Conservation (phyloP, 1,139 yeast species). For the Waltiozyma sp. region DNA sequence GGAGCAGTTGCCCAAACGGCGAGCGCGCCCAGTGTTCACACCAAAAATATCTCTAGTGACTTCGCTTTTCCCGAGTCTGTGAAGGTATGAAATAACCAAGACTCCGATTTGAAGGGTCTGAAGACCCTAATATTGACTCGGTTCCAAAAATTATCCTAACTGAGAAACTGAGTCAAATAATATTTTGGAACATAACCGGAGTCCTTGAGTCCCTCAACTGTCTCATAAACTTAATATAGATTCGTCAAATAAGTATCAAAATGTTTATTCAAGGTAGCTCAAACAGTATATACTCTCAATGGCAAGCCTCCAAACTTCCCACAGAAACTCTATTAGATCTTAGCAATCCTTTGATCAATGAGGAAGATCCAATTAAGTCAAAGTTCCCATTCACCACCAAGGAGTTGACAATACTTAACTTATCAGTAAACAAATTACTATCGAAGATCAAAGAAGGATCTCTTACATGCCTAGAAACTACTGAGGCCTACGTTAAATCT, state of each 20-base stretch:
- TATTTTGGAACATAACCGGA: too few relatives aligned
- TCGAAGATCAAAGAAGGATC: constrained; percentile 6
- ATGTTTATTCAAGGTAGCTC: neutral
- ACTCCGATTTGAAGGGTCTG: too few relatives aligned
- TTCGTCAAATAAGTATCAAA: neutral
- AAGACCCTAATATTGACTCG: neutral
- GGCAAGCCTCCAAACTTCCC: neutral
- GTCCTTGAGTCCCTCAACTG: too few relatives aligned
- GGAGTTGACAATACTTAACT: neutral
- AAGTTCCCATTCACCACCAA: neutral
- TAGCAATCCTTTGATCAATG: neutral
- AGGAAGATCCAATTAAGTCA: neutral
- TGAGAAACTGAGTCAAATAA: too few relatives aligned
- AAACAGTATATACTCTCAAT: neutral
- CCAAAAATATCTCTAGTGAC: too few relatives aligned
- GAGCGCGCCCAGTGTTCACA: too few relatives aligned
- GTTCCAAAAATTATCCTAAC: too few relatives aligned
- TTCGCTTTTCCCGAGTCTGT: too few relatives aligned
- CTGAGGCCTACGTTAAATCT: constrained; percentile 41
- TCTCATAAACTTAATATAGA: too few relatives aligned
- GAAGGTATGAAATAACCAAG: too few relatives aligned
- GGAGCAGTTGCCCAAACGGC: too few relatives aligned
- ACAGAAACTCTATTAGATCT: neutral
- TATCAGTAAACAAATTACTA: neutral
- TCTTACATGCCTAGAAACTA: constrained; percentile 29